phyloP scores from a whole-genome alignment of 116 monocot species.

The Phalaenopsis hybrid region DNA sequence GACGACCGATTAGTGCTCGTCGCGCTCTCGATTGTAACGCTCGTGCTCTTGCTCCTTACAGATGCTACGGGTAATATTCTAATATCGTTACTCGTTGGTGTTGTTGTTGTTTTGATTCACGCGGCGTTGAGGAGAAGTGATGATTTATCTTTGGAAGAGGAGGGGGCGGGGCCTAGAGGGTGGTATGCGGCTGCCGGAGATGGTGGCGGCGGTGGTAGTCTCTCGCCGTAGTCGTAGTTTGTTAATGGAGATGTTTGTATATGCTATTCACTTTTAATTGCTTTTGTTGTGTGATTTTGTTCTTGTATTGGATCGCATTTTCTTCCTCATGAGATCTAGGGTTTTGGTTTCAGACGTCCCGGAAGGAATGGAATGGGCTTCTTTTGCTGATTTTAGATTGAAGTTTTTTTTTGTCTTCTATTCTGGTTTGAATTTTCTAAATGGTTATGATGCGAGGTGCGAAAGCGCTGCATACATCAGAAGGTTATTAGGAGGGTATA shows the following conservation, averaged over 20 bases:
- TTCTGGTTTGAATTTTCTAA: not conserved
- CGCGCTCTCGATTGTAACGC: conserved; percentile 21
- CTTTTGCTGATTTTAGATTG: too few species aligned
- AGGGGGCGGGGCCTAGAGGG: conserved; percentile 17
- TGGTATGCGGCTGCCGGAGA: conserved; percentile 22
- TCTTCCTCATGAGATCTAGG: not conserved
- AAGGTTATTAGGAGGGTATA: too few species aligned
- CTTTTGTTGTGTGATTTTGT: not conserved
- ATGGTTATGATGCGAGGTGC: not conserved
- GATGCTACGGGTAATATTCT: conserved; percentile 28
- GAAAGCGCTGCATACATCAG: too few species aligned
- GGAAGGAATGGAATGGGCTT: too few species aligned
- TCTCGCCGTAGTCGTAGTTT: not conserved
- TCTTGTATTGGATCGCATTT: not conserved
- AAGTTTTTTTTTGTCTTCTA: not conserved
- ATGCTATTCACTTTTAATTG: not conserved
- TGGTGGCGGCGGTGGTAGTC: not conserved
- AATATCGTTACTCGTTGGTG: conserved; percentile 24
- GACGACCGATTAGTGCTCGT: conserved; percentile 26
- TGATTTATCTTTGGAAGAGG: conserved; percentile 35
- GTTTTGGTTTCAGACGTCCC: not conserved
- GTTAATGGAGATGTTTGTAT: not conserved
- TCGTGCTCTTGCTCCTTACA: conserved; percentile 26
- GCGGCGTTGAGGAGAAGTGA: conserved; percentile 55
- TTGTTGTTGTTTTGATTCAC: conserved; percentile 30